These are phyloP conservation scores for Zarea fungicola DNA, from an alignment of 2,329 filamentous ascomycete genomes.

Conservation along the genomic window DNA sequence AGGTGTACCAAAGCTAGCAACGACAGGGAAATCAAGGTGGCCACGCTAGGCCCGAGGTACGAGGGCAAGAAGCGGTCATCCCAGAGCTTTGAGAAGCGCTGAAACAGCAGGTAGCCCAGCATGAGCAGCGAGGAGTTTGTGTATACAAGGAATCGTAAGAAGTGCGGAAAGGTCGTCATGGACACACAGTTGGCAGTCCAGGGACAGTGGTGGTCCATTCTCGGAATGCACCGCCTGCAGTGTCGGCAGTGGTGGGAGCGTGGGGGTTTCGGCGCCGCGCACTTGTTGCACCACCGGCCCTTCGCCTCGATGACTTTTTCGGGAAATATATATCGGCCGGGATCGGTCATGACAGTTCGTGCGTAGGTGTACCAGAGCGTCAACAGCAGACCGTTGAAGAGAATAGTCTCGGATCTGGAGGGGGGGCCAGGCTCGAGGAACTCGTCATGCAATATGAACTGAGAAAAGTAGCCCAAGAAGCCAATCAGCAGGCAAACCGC, in stretches of 20 bases:
- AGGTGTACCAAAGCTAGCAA: constrained; percentile 53
- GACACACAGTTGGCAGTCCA: constrained; percentile 84
- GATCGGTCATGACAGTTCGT: constrained; percentile 51
- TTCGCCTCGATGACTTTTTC: constrained; percentile 30
- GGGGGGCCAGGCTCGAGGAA: constrained; percentile 57
- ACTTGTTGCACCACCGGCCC: constrained; percentile 68
- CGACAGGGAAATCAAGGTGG: constrained; percentile 57
- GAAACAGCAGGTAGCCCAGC: constrained; percentile 56
- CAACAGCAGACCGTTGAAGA: constrained; percentile 62
- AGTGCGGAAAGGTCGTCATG: constrained; percentile 75
- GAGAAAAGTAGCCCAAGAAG: constrained; percentile 68
- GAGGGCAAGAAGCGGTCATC: constrained; percentile 60
- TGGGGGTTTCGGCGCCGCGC: constrained; percentile 66
- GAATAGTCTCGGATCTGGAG: constrained; percentile 47
- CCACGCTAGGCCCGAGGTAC: constrained; percentile 64
- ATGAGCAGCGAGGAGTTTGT: constrained; percentile 60
- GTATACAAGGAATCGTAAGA: constrained; percentile 71
- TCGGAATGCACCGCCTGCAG: constrained; percentile 69
- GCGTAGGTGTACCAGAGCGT: constrained; percentile 68
- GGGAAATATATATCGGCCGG: constrained; percentile 49
- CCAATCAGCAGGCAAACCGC: constrained; percentile 59
- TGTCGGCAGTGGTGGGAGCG: constrained; percentile 77
- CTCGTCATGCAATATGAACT: constrained; percentile 60
- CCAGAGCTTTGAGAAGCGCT: constrained; percentile 58
- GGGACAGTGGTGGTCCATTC: constrained; percentile 84